Evolutionary conservation across 164 flowering plant genomes (phyloP).

Genomic region (Nelumbo lutea): DNA sequence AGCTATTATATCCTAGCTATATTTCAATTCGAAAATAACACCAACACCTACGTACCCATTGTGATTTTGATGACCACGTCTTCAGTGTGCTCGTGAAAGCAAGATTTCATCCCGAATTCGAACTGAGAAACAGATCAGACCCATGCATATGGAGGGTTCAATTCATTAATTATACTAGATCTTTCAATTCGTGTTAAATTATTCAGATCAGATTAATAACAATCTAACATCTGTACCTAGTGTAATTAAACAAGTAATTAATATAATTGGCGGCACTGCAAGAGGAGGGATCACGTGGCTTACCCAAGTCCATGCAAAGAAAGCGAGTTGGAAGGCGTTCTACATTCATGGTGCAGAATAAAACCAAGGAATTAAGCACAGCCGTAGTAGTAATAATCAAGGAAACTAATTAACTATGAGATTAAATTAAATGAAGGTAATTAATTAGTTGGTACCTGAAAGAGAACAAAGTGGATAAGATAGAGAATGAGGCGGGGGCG

Average conservation of each 20-base stretch:
- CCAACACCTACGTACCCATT: conserved; percentile 26
- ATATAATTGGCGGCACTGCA: background rate
- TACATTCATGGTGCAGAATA: conserved; percentile 14
- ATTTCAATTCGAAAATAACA: too few relatives aligned
- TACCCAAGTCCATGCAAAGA: conserved; percentile 80
- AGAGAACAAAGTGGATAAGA: conserved; percentile 78
- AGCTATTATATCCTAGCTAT: too few relatives aligned
- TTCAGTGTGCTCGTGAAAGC: conserved; percentile 49
- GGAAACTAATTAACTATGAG: too few relatives aligned
- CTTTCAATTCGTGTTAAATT: too few relatives aligned
- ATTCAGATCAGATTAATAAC: too few relatives aligned
- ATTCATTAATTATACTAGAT: too few relatives aligned
- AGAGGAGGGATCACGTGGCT: conserved; percentile 8
- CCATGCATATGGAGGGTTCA: too few relatives aligned
- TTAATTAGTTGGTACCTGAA: conserved; percentile 46
- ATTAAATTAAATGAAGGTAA: too few relatives aligned
- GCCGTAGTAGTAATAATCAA: background rate
- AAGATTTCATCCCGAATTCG: conserved; percentile 54
- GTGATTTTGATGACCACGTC: conserved; percentile 55
- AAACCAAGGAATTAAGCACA: background rate
- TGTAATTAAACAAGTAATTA: background rate
- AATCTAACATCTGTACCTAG: too few relatives aligned
- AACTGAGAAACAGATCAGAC: conserved; percentile 30
- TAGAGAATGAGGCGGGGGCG: conserved; percentile 66
- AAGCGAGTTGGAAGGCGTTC: conserved; percentile 92